Base-by-base conservation (phyloP, 495 filamentous ascomycete genomes). In the Xylaria venustula region DNA sequence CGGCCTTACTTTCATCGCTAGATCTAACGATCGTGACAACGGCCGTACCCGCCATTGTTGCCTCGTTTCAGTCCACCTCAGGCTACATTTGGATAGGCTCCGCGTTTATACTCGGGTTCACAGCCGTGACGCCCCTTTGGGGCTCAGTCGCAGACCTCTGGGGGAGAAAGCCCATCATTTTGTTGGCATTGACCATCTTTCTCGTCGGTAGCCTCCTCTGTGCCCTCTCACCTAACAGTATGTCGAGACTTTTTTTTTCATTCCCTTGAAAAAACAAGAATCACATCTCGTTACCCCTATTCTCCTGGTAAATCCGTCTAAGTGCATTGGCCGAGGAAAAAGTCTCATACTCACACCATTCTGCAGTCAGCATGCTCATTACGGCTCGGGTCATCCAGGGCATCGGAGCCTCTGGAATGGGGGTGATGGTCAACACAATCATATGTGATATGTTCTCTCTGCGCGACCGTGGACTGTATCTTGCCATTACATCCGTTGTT, bases 371-470 rank as follows among this genome's bases (percentile, higher is more conserved):
- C 3, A n/a, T n/a, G 81, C 79, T 92, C 48, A 79, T 93, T 40
- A 79, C 81, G 1, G 90, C 51, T n/a, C 50, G 90, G 68, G 85
- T 86, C 1, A 75, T 93, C 47, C 90, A 93, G 67, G 90, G 90
- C 56, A 72, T 87, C 23, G 90, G 89, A 12, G 88, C 87, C 44
- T 88, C 89, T 56, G 90, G 90, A 1, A 79, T 91, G 49, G 78
- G 91, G 12, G 84, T 87, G 11, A 70, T 92, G 63, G 86, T 88
- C 26, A 90, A 92, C 66, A 90, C 92, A 54, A 81, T 78, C 58
- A 90, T 93, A 48, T 83, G 84, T 2, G 90, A 93, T 77, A 61
- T 90, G 28, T 90, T 91, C 74, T 85, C 83, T 58, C 77, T 88
- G 75, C 71, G 67, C 47, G 67, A 70, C 84, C 84, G 89, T 68